phyloP scores from a whole-genome alignment of 225 moss, liverwort and hornwort species.

The Neckera pumila region DNA sequence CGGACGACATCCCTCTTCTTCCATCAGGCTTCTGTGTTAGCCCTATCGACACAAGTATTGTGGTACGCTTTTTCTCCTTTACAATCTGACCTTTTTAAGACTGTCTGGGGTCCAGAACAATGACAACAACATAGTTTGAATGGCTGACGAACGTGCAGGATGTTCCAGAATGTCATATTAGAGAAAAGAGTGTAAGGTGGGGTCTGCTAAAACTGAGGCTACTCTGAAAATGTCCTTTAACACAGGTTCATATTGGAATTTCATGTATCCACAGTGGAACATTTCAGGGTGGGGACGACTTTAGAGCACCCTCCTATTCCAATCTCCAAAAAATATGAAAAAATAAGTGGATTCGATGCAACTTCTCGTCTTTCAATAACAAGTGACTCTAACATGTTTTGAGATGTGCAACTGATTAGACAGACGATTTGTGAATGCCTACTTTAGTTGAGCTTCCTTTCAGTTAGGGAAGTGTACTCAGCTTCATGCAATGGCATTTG shows the following conservation, averaged over 20 bases:
- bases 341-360: not conserved
- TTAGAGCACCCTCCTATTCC: too few species aligned
- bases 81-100: not conserved
- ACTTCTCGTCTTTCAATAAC: not conserved
- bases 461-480: not conserved
- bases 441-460: not conserved
- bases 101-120: not conserved
- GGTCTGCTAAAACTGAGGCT: not conserved
- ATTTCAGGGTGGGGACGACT: not conserved
- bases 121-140: not conserved
- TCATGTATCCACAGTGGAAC: not conserved
- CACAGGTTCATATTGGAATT: too few species aligned
- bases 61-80: slow-evolving; percentile 26
- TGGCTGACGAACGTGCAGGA: not conserved
- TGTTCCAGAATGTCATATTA: not conserved
- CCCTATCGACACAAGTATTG: slow-evolving; percentile 74
- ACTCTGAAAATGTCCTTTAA: not conserved
- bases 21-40: slow-evolving; percentile 72
- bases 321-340: too few species aligned
- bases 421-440: not conserved
- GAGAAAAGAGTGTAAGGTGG: not conserved
- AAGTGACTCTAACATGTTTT: not conserved
- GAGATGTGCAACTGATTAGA: not conserved
- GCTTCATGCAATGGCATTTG: not conserved
- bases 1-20: slow-evolving; percentile 78